Percentiles rank a stretch among this genome's conserved stretches.
These are phyloP conservation scores for Onygenales sp. DNA, from an alignment of 2,329 filamentous ascomycete genomes.

Conservation along the genomic window DNA sequence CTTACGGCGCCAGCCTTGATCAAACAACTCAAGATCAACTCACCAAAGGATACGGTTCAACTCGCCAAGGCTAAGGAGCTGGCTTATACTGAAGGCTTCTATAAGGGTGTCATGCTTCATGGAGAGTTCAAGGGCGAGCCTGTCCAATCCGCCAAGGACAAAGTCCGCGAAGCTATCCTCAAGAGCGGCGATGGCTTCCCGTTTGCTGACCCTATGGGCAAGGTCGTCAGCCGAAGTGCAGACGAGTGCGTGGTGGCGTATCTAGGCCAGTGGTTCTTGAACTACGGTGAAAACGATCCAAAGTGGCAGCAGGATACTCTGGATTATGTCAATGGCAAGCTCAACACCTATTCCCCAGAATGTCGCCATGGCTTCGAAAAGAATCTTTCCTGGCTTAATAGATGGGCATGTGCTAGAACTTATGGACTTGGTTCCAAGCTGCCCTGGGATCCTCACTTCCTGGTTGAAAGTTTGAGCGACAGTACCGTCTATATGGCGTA, in stretches of 20 bases:
- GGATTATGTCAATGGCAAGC: slow-evolving; percentile 58
- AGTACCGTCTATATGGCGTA: slow-evolving; percentile 74
- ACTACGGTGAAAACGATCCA: slow-evolving; percentile 76
- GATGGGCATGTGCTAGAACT: slow-evolving; percentile 88
- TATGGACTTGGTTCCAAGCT: slow-evolving; percentile 91
- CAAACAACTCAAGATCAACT: slow-evolving; percentile 91
- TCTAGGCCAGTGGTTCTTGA: slow-evolving; percentile 95
- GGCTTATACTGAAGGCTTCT: slow-evolving; percentile 95
- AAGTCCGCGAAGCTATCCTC: slow-evolving; percentile 70
- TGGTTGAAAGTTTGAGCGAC: slow-evolving; percentile 88
- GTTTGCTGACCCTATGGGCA: slow-evolving; percentile 86
- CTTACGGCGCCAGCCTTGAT: slow-evolving; percentile 74
- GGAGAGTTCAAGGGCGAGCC: slow-evolving; percentile 82
- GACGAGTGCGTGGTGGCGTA: slow-evolving; percentile 90
- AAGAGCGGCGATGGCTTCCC: slow-evolving; percentile 72
- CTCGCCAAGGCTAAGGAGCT: slow-evolving; percentile 90
- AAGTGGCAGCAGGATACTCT: slow-evolving; percentile 72
- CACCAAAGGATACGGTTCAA: slow-evolving; percentile 86
- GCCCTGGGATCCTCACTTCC: slow-evolving; percentile 82
- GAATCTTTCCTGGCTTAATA: slow-evolving; percentile 83
- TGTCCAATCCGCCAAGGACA: slow-evolving; percentile 77
- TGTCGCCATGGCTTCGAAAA: slow-evolving; percentile 73
- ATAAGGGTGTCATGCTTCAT: slow-evolving; percentile 81
- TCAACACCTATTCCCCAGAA: slow-evolving; percentile 73
- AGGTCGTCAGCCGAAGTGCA: slow-evolving; percentile 78